Base-by-base conservation (phyloP, 768 basidiomycete genomes). In the Mycena chlorophos region DNA sequence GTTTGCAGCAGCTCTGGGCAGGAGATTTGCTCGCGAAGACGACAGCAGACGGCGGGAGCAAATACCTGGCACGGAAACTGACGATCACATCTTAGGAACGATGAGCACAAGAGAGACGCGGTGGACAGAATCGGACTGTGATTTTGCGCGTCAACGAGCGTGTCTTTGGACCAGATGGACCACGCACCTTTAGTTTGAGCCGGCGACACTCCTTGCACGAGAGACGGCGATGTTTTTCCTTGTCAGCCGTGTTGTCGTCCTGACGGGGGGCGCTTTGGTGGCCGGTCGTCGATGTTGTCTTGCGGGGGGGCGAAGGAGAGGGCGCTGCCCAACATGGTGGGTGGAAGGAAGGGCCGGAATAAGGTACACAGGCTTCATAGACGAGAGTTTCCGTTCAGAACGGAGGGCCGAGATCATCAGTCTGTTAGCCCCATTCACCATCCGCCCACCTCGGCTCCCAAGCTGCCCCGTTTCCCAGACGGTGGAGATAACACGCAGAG, bases 51-150 rank as follows among this genome's bases (percentile, higher is more conserved):
- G 51, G 45, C 48, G 43, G 37, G 12, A 16, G 53, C 68, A 37
- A 49, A 78, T n/a, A n/a, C 80, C 73, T 84, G 81, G 63, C 84
- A 86, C 23, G 84, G 84, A 63, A 85, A 85, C 4, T 81, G 74
- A 52, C 84, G 82, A 71, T 86, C 84, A 64, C 84, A 86, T 84
- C 84, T 57, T 37, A 28, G 50, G 22, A 25, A 56, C 40, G 54
- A n/a, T 42, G 26, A 51, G 54, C 34, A 58, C 50, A 20, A 27
- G 38, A 31, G 31, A 47, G 45, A 19, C 40, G 22, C 30, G 30
- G 22, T 45, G 27, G 22, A 27, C 56, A 12, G 47, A 42, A 62
- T 28, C n/a, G n/a, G n/a, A n/a, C n/a, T n/a, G n/a, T n/a, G n/a
- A n/a, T n/a, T n/a, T n/a, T n/a, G n/a, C n/a, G n/a, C n/a, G n/a